A percentile compares a stretch with the other conserved stretches of the same genome.
These are phyloP conservation scores for Nakaseomyces delphensis DNA, from an alignment of 1,139 yeast genomes.

Conservation along the genomic window DNA sequence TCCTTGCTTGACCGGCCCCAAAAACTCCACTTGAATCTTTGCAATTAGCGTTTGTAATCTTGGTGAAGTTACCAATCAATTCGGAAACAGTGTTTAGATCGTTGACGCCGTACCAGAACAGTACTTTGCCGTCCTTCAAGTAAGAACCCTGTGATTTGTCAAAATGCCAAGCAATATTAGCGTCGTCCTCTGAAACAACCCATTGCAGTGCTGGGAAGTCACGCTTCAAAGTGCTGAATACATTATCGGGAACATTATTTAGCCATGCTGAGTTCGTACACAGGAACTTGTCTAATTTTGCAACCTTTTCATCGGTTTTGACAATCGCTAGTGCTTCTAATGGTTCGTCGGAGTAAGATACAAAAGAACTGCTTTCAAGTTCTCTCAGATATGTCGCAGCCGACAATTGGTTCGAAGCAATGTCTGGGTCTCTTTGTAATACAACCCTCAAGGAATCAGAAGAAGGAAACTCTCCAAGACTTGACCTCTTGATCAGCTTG, in stretches of 20 bases:
- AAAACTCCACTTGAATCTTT: slow-evolving; percentile 26
- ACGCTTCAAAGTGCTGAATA: slow-evolving; percentile 71
- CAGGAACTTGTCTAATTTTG: slow-evolving; percentile 79
- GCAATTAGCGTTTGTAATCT: slow-evolving; percentile 19
- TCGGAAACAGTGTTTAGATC: slow-evolving; percentile 54
- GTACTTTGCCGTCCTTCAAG: slow-evolving; percentile 76
- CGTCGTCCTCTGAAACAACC: slow-evolving; percentile 85
- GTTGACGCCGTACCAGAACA: slow-evolving; percentile 90
- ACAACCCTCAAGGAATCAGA: slow-evolving; percentile 71
- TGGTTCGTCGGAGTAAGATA: slow-evolving; percentile 91
- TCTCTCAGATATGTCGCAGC: slow-evolving; percentile 77
- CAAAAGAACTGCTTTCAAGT: slow-evolving; percentile 56
- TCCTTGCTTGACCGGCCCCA: slow-evolving; percentile 30
- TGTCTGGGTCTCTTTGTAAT: slow-evolving; percentile 66
- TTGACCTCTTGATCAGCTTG: slow-evolving; percentile 64
- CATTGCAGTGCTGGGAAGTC: slow-evolving; percentile 72
- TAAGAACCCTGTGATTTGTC: slow-evolving; percentile 90
- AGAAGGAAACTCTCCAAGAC: slow-evolving; percentile 58
- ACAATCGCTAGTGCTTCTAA: slow-evolving; percentile 90
- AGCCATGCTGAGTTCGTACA: slow-evolving; percentile 93
- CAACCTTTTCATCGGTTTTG: slow-evolving; percentile 38
- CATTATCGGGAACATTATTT: slow-evolving; percentile 91
- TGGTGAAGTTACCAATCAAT: slow-evolving; percentile 57
- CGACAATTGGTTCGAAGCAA: slow-evolving; percentile 58
- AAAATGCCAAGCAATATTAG: slow-evolving; percentile 88